phyloP scores from a whole-genome alignment of 2,329 filamentous ascomycete genomes.

The Botrytis galanthina region DNA sequence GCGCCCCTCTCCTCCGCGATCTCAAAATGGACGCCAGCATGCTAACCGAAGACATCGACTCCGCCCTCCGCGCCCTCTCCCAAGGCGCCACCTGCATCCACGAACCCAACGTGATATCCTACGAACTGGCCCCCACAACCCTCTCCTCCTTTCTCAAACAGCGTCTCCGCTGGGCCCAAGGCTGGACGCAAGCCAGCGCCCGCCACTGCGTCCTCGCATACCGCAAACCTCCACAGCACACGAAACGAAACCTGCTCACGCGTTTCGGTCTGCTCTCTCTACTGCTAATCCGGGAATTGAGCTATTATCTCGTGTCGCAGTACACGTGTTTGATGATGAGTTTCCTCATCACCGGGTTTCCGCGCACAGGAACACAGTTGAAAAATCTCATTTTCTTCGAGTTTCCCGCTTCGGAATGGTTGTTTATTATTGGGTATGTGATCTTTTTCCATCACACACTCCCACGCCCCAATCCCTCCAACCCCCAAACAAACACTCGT shows the following conservation, averaged over 20 bases:
- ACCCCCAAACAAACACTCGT: neutral
- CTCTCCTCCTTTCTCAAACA: slow-evolving; percentile 49
- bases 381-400: slow-evolving; percentile 47
- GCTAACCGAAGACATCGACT: slow-evolving; percentile 52
- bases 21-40: slow-evolving; percentile 50
- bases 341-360: slow-evolving; percentile 47
- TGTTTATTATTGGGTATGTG: slow-evolving; percentile 45
- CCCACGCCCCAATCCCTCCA: neutral
- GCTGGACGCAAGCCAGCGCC: slow-evolving; percentile 49
- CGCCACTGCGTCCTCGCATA: slow-evolving; percentile 45
- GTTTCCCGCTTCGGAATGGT: slow-evolving; percentile 48
- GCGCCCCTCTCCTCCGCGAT: slow-evolving; percentile 44
- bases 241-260: slow-evolving; percentile 39
- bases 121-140: slow-evolving; percentile 48
- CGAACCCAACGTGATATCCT: slow-evolving; percentile 49
- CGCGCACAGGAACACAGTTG: slow-evolving; percentile 40
- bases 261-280: slow-evolving; percentile 47
- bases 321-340: slow-evolving; percentile 47
- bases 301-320: slow-evolving; percentile 50
- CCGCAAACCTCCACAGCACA: slow-evolving; percentile 40
- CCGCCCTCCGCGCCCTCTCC: slow-evolving; percentile 43
- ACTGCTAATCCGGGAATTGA: slow-evolving; percentile 46
- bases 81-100: slow-evolving; percentile 45
- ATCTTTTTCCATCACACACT: neutral
- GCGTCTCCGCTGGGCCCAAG: slow-evolving; percentile 50